phyloP scores from a whole-genome alignment of 2,329 filamentous ascomycete species.

The Aspergillus quadrilineatus region DNA sequence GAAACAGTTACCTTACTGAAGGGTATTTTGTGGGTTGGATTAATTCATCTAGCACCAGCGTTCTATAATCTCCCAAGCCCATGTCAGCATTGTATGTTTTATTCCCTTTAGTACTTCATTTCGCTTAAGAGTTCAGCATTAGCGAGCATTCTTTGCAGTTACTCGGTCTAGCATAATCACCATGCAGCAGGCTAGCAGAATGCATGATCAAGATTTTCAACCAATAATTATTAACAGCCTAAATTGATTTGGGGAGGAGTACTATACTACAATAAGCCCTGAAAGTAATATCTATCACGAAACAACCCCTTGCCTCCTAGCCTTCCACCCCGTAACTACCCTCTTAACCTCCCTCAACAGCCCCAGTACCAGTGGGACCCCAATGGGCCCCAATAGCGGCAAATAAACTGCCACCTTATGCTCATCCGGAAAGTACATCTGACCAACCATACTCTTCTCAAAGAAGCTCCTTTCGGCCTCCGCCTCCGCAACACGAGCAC shows the following conservation, averaged over 20 bases:
- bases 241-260: neutral
- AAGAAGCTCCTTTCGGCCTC: conserved; percentile 95
- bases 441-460: conserved; percentile 97
- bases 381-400: conserved; percentile 84
- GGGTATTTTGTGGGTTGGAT: neutral
- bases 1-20: conserved; percentile 3
- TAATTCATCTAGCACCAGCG: neutral
- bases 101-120: neutral
- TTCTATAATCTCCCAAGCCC: neutral
- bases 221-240: neutral
- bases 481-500: conserved; percentile 79
- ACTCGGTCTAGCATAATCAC: neutral
- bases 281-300: neutral
- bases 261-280: conserved; percentile 2
- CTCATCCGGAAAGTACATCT: conserved; percentile 97
- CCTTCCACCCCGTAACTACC: conserved; percentile 34
- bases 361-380: conserved; percentile 83
- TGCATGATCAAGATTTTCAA: neutral
- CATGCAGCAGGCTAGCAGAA: neutral
- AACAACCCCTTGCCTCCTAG: conserved; percentile 17
- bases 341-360: conserved; percentile 76
- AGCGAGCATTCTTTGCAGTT: neutral
- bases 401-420: conserved; percentile 97
- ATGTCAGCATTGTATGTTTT: neutral
- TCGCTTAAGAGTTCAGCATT: neutral